These are phyloP conservation scores for Yamadazyma spencermartinsiae DNA, from an alignment of 1,139 yeast species.

Conservation along the genomic window DNA sequence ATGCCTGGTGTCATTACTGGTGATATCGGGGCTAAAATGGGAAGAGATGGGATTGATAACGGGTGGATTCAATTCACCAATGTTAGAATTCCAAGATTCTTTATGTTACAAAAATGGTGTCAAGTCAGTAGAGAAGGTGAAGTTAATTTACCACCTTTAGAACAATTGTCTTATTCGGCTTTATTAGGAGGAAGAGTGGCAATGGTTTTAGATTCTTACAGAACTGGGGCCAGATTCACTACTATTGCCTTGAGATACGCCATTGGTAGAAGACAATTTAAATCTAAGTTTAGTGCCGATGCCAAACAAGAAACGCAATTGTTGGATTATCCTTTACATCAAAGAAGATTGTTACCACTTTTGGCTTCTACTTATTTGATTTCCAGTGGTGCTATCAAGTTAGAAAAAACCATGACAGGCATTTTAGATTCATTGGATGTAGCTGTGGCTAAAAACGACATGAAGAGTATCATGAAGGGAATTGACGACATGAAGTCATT, in stretches of 20 bases:
- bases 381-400: slow-evolving; percentile 69
- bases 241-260: slow-evolving; percentile 89
- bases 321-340: slow-evolving; percentile 83
- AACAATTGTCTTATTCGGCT: slow-evolving; percentile 86
- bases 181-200: slow-evolving; percentile 84
- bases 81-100: slow-evolving; percentile 81
- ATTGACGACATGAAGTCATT: slow-evolving; percentile 70
- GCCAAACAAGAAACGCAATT: slow-evolving; percentile 63
- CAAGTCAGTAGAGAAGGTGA: slow-evolving; percentile 69
- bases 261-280: slow-evolving; percentile 86
- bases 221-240: slow-evolving; percentile 74
- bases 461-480: slow-evolving; percentile 44
- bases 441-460: slow-evolving; percentile 48
- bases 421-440: slow-evolving; percentile 58
- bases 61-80: slow-evolving; percentile 91
- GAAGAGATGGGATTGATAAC: slow-evolving; percentile 84
- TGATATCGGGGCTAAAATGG: slow-evolving; percentile 94
- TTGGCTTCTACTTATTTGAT: slow-evolving; percentile 79
- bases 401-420: slow-evolving; percentile 52
- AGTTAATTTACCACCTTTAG: slow-evolving; percentile 76
- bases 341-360: slow-evolving; percentile 78
- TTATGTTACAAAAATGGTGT: slow-evolving; percentile 79
- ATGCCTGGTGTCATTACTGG: slow-evolving; percentile 82
- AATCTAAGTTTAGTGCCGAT: slow-evolving; percentile 33
- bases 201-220: slow-evolving; percentile 84